Evolutionary conservation across 441 rosid genomes (phyloP).

Genomic region (Populus hybrid): DNA sequence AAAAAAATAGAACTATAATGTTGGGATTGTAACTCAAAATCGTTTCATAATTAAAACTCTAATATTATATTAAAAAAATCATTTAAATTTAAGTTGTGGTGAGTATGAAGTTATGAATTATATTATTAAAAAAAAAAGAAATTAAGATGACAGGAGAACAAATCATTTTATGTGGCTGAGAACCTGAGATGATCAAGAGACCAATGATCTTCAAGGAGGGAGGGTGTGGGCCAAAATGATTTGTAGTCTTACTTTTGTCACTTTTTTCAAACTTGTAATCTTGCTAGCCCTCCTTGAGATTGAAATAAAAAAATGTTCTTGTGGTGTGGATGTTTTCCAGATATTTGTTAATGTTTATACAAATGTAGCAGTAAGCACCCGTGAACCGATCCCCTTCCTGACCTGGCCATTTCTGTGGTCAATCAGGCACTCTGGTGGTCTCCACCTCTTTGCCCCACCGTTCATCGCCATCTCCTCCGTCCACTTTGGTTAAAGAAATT

Average conservation of each 20-base stretch:
- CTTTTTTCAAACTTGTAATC: not conserved
- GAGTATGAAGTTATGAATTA: no score
- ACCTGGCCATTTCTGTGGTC: not conserved
- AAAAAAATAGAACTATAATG: no score
- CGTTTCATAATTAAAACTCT: accelerated
- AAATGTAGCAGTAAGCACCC: not conserved
- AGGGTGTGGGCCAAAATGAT: not conserved
- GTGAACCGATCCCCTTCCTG: not conserved
- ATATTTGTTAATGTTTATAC: not conserved
- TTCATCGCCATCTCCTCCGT: not conserved
- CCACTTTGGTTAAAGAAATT: not conserved
- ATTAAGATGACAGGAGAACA: not conserved
- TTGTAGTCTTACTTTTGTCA: not conserved
- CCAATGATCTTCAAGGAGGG: not conserved
- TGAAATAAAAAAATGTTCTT: not conserved
- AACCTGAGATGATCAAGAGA: not conserved
- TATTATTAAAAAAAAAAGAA: no score
- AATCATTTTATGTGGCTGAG: not conserved
- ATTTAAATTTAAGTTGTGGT: no score
- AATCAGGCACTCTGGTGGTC: not conserved
- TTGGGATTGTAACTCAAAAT: accelerated
- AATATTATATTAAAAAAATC: no score
- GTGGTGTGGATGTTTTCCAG: not conserved
- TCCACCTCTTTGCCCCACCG: not conserved
- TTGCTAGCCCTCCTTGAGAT: not conserved